Evolutionary conservation across 225 moss, liverwort and hornwort species (phyloP), one percentile per base, ranked within the genome.

Genomic region (Anthoceros angustus): DNA sequence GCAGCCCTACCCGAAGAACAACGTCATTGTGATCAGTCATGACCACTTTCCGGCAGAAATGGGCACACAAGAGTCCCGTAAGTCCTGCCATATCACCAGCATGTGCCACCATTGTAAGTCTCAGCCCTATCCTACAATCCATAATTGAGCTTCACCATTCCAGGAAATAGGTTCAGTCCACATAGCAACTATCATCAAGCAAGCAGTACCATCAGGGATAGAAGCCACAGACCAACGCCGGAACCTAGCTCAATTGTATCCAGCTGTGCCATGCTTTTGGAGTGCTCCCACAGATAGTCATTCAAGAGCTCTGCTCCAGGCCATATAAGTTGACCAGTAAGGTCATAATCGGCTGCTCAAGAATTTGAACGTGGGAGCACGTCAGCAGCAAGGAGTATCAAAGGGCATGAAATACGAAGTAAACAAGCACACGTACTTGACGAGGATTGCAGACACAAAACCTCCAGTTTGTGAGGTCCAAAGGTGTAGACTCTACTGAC

Each of bases 311-410:
- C 75, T 61, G 88, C 84, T 80, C 94, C 90, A 60, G 94, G 94
- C 94, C 94, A 94, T 25, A 94, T 83, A 40, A 90, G 74, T 74
- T 94, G 94, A 38, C 94, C 94, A 74, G 90, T 90, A 50, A 94
- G 90, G 74, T 94, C 87, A 67, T 76, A 88, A 73, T 94, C 90
- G 69, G 90, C 88, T 94, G 75, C 80, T 80, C 43, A 72, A 74
- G 32, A 71, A 64, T 67, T 77, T 62, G 12, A 69, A 39, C 39
- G 64, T 11, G 11, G 7, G 10, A 38, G 23, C 20, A 10, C 16
- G 25, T 10, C 40, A 15, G 64, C 5, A 7, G 6, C 14, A 42
- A 9, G 15, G 23, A 26, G 15, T 40, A 40, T 65, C 39, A 5
- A 24, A 40, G 40, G 15, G 5, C 5, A 42, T 2, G 2, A 24